phyloP scores from a whole-genome alignment of 139 green algal species.

The Tetradesmus obliquus region DNA sequence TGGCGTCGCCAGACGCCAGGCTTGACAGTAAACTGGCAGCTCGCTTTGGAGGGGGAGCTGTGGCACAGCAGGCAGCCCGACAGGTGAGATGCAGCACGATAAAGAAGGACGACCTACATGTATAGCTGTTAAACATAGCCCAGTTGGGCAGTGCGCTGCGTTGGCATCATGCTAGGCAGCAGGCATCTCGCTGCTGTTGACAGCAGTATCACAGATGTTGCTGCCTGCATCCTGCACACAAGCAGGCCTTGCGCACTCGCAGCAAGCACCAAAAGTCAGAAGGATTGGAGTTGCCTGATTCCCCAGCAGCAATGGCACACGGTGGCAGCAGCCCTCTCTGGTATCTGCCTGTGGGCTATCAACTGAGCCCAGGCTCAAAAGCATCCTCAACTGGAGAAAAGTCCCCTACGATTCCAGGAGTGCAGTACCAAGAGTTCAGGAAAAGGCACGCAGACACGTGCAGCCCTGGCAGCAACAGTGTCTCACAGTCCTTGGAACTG shows the following conservation, averaged over 20 bases:
- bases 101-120: neutral
- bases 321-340: neutral
- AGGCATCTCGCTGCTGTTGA: neutral
- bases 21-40: conserved; percentile 9
- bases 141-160: neutral
- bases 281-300: neutral
- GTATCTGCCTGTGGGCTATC: neutral
- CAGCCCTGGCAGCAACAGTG: neutral
- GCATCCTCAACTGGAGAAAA: neutral
- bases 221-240: neutral
- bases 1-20: neutral
- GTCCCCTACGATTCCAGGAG: neutral
- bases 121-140: neutral
- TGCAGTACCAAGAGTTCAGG: neutral
- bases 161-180: neutral
- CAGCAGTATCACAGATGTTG: neutral
- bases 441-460: neutral
- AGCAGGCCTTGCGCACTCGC: neutral
- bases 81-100: neutral
- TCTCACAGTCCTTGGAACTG: neutral
- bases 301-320: neutral
- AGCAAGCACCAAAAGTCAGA: neutral
- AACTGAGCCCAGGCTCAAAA: neutral
- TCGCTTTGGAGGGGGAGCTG: conserved; percentile 13
- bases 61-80: conserved; percentile 24